These are phyloP conservation scores for Piloderma croceum DNA, from an alignment of 768 basidiomycete species.

Conservation along the genomic window DNA sequence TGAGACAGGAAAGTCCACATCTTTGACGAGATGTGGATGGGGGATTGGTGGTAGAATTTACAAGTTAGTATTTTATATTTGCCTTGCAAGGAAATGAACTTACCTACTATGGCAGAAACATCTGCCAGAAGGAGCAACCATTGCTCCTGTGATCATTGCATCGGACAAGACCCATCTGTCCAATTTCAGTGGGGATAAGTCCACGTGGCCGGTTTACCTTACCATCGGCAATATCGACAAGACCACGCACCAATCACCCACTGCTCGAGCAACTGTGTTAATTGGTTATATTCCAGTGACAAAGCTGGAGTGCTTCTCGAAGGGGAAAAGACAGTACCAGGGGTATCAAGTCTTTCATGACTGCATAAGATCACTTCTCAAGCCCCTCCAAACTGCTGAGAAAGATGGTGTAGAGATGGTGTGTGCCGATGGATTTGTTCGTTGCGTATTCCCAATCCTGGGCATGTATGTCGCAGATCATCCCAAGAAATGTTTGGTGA, in stretches of 20 bases:
- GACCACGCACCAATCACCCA: not conserved
- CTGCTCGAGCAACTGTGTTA: slow-evolving; percentile 5
- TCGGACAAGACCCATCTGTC: no score
- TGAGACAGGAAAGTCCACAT: slow-evolving; percentile 1
- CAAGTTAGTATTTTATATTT: slow-evolving; percentile 2
- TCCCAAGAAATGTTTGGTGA: slow-evolving; percentile 12
- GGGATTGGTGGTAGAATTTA: slow-evolving; percentile 3
- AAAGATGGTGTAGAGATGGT: no score
- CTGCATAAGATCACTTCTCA: no score
- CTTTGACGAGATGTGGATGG: slow-evolving; percentile 6
- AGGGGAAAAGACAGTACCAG: slow-evolving; percentile 1
- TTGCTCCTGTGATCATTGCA: no score
- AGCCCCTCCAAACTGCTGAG: no score
- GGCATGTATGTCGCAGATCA: slow-evolving; percentile 8
- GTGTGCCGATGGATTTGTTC: no score
- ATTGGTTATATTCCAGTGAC: slow-evolving; percentile 19
- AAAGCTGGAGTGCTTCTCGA: slow-evolving; percentile 22
- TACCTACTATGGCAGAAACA: no score
- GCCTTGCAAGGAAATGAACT: no score
- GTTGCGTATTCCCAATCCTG: no score
- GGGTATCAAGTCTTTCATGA: slow-evolving; percentile 2
- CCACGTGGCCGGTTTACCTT: slow-evolving; percentile 2
- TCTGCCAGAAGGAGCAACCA: no score
- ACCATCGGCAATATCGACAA: slow-evolving; percentile 1
- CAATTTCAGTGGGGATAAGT: no score